Evolutionary conservation across 2,329 filamentous ascomycete species (phyloP).

Genomic region (Pseudocercospora cruenta): DNA sequence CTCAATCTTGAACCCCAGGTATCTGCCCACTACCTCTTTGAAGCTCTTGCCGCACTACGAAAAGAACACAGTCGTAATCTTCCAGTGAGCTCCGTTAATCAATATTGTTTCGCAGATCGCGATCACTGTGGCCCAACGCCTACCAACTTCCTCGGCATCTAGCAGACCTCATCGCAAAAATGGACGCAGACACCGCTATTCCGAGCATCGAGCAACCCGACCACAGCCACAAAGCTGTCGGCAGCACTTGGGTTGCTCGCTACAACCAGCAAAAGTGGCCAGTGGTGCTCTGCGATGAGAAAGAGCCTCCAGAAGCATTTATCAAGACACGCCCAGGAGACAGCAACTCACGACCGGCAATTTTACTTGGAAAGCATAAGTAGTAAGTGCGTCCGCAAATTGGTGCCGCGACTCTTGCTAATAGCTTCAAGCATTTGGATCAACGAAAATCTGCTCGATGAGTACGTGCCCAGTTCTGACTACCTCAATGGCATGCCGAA

Average conservation of each 20-base stretch:
- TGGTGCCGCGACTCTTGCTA: neutral
- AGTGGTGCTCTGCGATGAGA: conserved; percentile 27
- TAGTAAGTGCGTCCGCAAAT: conserved; percentile 24
- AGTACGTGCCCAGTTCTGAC: conserved; percentile 19
- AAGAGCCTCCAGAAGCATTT: conserved; percentile 19
- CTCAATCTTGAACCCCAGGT: neutral
- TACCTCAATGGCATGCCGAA: conserved; percentile 14
- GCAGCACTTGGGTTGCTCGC: conserved; percentile 23
- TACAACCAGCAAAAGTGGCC: conserved; percentile 27
- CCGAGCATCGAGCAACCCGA: neutral
- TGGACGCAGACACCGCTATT: neutral
- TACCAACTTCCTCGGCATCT: neutral
- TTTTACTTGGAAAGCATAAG: conserved; percentile 28
- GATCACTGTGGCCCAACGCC: neutral
- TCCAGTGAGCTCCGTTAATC: too few species aligned
- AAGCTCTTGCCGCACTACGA: too few species aligned
- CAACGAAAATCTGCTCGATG: conserved; percentile 7
- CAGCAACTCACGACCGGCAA: conserved; percentile 20
- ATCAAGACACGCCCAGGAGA: conserved; percentile 6
- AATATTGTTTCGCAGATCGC: too few species aligned
- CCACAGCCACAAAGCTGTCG: neutral
- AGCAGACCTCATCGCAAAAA: neutral
- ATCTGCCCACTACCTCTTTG: neutral
- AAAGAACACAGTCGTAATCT: too few species aligned
- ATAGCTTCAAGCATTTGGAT: conserved; percentile 28